Evolutionary conservation across 73 alveolate species (phyloP).

Genomic region (Paramecium biaurelia): DNA sequence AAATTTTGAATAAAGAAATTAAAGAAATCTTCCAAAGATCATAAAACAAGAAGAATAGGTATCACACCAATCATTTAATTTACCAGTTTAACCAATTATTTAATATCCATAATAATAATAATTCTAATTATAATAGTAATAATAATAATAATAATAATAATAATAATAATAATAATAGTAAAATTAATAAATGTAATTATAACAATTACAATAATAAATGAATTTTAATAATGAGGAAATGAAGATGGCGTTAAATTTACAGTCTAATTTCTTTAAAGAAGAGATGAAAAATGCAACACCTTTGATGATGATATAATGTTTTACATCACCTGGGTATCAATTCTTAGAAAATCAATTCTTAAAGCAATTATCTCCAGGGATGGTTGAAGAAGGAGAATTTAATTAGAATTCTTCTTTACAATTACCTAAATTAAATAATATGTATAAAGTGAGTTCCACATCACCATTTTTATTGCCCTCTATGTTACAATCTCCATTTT

Average conservation of each 20-base stretch:
- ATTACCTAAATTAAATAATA: not conserved
- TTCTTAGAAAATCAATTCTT: not conserved
- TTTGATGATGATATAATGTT: not conserved
- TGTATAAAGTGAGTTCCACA: not conserved
- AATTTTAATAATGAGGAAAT: not conserved
- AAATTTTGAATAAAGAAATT: not conserved
- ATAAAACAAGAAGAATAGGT: not conserved
- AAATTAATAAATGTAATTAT: not conserved
- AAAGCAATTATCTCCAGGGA: not conserved
- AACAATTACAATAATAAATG: not conserved
- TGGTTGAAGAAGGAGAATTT: not conserved
- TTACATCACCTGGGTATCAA: slow-evolving; percentile 5
- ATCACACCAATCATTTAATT: not conserved
- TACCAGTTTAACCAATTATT: not conserved
- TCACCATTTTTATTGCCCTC: not conserved
- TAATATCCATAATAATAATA: not conserved
- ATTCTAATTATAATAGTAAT: not conserved
- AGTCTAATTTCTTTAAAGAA: not conserved
- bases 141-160: not conserved
- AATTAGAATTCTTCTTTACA: not conserved
- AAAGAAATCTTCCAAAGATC: not conserved
- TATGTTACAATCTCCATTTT: not conserved
- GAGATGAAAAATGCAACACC: not conserved
- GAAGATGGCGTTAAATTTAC: not conserved
- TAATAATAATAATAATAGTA: not conserved